These are phyloP conservation scores for Bruguiera hainesii DNA, from an alignment of 441 rosid species.

Conservation along the genomic window DNA sequence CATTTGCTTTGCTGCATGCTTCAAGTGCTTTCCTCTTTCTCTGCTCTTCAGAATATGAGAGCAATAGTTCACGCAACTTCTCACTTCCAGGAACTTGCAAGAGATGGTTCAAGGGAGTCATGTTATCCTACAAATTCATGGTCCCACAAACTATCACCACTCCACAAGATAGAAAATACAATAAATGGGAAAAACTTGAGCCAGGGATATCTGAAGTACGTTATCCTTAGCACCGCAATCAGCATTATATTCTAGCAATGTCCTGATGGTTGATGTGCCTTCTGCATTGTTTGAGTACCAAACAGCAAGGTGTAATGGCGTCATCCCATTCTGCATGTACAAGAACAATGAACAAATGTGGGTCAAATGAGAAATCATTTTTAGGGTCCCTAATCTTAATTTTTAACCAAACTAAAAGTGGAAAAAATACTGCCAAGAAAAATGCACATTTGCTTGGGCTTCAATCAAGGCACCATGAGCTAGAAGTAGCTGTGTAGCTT, in stretches of 20 bases:
- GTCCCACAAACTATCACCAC: conserved; percentile 7
- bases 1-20: conserved; percentile 74
- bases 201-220: conserved; percentile 34
- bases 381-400: conserved; percentile 6
- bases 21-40: conserved; percentile 72
- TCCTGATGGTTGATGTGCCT: conserved; percentile 70
- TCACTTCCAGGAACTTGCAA: conserved; percentile 73
- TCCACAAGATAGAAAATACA: conserved; percentile 6
- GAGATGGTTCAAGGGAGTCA: conserved; percentile 87
- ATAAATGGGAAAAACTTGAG: background rate
- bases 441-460: conserved; percentile 79
- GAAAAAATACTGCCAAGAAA: conserved; percentile 16
- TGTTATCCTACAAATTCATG: conserved; percentile 62
- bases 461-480: conserved; percentile 79
- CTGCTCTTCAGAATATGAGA: conserved; percentile 71
- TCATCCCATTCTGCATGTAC: conserved; percentile 88
- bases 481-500: conserved; percentile 74
- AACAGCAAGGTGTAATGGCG: conserved; percentile 91
- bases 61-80: conserved; percentile 55
- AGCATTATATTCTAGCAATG: conserved; percentile 76
- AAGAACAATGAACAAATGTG: conserved; percentile 14
- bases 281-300: conserved; percentile 85
- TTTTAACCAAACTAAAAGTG: background rate
- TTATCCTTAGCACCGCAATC: conserved; percentile 87
- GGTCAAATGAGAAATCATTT: conserved; percentile 12